Percentiles rank a stretch among this genome's conserved stretches.
Evolutionary conservation across 192 early-diverging fungal genomes (phyloP).

Genomic region (Coemansia sp.): DNA sequence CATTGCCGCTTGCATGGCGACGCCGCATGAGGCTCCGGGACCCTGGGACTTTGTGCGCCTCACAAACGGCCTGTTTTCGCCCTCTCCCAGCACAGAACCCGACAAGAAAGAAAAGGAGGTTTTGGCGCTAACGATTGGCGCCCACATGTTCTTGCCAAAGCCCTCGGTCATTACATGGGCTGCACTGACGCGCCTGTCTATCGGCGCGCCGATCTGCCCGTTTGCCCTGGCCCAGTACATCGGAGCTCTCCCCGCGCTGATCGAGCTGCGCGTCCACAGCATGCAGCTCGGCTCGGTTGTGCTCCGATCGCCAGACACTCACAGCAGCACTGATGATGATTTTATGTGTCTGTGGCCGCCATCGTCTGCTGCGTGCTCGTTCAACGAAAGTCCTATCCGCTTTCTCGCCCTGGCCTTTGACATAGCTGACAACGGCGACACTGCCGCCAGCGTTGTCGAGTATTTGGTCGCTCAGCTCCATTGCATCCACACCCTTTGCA

Average conservation of each 20-base stretch:
- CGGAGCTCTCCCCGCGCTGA: background rate
- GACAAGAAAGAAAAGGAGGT: background rate
- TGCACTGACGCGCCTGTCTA: background rate
- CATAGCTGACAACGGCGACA: background rate
- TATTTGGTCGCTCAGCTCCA: background rate
- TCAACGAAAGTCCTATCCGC: background rate
- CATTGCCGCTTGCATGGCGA: slow-evolving; percentile 3
- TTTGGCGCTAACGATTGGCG: slow-evolving; percentile 1
- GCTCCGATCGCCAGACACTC: background rate
- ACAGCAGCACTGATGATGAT: background rate
- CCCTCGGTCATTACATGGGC: background rate
- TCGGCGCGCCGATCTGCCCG: slow-evolving; percentile 6
- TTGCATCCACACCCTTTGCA: background rate
- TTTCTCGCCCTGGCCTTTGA: background rate
- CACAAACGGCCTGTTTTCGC: slow-evolving; percentile 4
- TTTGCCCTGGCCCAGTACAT: slow-evolving; percentile 6
- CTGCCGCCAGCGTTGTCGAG: background rate
- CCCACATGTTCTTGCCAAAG: slow-evolving; percentile 6
- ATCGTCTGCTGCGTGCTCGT: background rate
- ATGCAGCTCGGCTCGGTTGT: background rate
- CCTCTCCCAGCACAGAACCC: background rate
- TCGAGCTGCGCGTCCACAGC: slow-evolving; percentile 2
- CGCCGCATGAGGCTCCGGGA: background rate
- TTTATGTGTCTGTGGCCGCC: slow-evolving; percentile 1
- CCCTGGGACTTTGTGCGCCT: slow-evolving; percentile 8